Evolutionary conservation across 257 asterid genomes (phyloP), one percentile per base, ranked within the genome.

Genomic region (Solanum clarkiae): DNA sequence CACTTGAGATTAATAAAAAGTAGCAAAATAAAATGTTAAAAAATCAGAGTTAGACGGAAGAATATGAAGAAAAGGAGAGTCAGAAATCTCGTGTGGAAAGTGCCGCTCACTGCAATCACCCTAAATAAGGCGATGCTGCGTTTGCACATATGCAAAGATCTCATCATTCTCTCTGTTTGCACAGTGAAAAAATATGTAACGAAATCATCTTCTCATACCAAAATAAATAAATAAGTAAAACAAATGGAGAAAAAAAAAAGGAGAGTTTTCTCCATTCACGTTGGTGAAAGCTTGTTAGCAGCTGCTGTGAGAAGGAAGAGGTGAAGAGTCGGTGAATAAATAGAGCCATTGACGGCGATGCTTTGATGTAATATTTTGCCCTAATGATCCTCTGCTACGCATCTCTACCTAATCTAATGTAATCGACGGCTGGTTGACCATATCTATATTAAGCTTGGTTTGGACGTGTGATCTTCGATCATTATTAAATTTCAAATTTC

Each of bases 61-160:
- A 0, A 13, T 7, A 49, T 9, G 26, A 70, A 40, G 3, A 74
- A 10, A 26, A 1, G 44, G 11, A 10, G 44, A 49, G 81, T 75
- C 81, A 75, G 81, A 75, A 75, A 75, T 75, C 81, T 75, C 81
- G 81, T 75, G 81, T 79, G 82, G 82, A 79, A 79, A 53, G 65
- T 79, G 82, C 82, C 82, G 65, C 82, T 79, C 82, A 79, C 47
- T 79, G 82, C 82, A 79, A 79, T 5, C 82, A 26, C 42, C 49
- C 10, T 26, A 65, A 55, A 55, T 65, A 6, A 45, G 36, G 47
- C 10, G 49, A 53, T 79, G 11, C 65, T 79, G 82, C 82, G 82
- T 77, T 77, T 77, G 82, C 82, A 77, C 82, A 53, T 24, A 24
- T 77, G 82, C 82, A 14, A 77, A 51, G 63, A 77, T 77, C 24